Base-by-base conservation (phyloP, 75 land plant genomes). In the Pinus tabuliformis region DNA sequence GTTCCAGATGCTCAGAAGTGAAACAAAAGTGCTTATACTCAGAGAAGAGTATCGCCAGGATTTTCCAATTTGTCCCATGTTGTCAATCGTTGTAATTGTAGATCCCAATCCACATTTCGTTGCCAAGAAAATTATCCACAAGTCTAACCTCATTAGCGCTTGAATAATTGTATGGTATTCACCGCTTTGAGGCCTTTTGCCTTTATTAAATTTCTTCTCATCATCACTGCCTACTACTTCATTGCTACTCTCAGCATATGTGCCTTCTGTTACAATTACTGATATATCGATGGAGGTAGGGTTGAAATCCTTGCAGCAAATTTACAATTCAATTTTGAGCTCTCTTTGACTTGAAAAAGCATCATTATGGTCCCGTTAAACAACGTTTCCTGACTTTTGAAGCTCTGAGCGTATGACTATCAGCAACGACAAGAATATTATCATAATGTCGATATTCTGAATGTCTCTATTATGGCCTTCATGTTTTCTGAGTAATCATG, bases 41-140 rank as follows among this genome's bases (percentile, higher is more conserved):
- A 52, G 45, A 8, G 57, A 52, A 2, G 54, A 16, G 68, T 84
- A 82, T 30, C 26, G 26, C 26, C 0, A 58, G 56, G 84, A 81
- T n/a, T 54, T 28, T 52, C 86, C 86, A 59, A 84, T 74, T 57
- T 84, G 86, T 8, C 84, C 84, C 76, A 82, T 77, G 77, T 84
- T 84, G 66, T 84, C 84, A 3, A 84, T 78, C 57, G 85, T 70
- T n/a, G 85, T 66, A 20, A 66, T 36, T n/a, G 85, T 80, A 6
- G 85, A 76, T 15, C 86, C 86, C 85, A 82, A 62, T 4, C 81
- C 86, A 78, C 86, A 85, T 28, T 57, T 58, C 58, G 62, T 78
- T 70, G 68, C 64, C 73, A 78, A 11, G 42, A 82, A 58, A 56
- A 85, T 56, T 8, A 82, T 49, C 86, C 86, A 85, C 57, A 82